Evolutionary conservation across 306 rosid genomes (phyloP).

Genomic region (Fragaria ananassa): DNA sequence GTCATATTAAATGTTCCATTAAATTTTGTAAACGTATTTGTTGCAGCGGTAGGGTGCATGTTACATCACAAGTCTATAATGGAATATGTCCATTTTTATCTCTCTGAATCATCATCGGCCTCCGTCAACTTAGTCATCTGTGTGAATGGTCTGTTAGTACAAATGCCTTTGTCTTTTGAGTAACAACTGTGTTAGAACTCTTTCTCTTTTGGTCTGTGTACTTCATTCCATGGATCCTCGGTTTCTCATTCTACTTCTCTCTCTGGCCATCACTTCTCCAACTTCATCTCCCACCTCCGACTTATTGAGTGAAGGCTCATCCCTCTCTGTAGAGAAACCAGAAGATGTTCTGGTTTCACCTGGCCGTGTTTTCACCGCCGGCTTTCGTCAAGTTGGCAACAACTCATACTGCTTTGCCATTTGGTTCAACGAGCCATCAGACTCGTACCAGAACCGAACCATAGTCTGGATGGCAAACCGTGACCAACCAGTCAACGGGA

Average conservation of each 20-base stretch:
- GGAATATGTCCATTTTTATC: not conserved
- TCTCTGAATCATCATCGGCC: not conserved
- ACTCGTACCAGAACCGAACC: slow-evolving; percentile 3
- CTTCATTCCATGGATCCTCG: slow-evolving; percentile 14
- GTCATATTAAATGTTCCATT: not conserved
- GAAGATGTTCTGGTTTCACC: slow-evolving; percentile 33
- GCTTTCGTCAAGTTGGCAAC: slow-evolving; percentile 39
- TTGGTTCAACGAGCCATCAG: slow-evolving; percentile 37
- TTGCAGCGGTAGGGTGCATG: not conserved
- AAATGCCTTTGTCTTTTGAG: not conserved
- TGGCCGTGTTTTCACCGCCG: slow-evolving; percentile 40
- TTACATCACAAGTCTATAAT: not conserved
- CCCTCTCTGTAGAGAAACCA: slow-evolving; percentile 34
- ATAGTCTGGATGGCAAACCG: slow-evolving; percentile 59
- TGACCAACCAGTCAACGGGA: slow-evolving; percentile 41
- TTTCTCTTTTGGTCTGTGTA: not conserved
- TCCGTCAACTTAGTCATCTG: not conserved
- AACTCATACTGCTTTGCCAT: slow-evolving; percentile 61
- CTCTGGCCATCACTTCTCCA: slow-evolving; percentile 4
- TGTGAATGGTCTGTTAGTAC: not conserved
- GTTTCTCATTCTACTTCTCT: slow-evolving; percentile 21
- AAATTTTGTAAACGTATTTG: not conserved
- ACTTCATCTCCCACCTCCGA: slow-evolving; percentile 26
- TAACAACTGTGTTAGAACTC: not conserved
- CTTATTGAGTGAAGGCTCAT: slow-evolving; percentile 31